phyloP scores from a whole-genome alignment of 73 alveolate genomes.

The Symbiodinium natans region DNA sequence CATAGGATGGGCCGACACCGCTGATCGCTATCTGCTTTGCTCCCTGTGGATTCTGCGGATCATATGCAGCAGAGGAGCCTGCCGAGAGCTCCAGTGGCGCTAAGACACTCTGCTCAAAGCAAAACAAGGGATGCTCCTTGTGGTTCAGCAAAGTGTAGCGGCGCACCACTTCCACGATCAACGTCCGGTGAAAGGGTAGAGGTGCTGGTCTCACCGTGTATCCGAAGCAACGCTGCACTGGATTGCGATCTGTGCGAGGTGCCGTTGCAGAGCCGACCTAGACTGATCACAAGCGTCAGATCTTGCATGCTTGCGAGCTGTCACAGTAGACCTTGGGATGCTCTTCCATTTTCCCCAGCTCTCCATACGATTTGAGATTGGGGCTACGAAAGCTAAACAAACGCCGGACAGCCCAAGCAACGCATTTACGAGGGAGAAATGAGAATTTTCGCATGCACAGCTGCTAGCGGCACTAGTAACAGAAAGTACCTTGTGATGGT shows the following conservation, averaged over 20 bases:
- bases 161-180: constrained; percentile 85
- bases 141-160: constrained; percentile 66
- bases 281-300: too few species aligned
- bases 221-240: constrained; percentile 93
- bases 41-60: constrained; percentile 61
- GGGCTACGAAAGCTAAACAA: too few species aligned
- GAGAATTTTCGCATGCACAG: too few species aligned
- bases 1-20: not conserved
- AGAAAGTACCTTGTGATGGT: too few species aligned
- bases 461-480: too few species aligned
- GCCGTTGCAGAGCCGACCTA: constrained; percentile 72
- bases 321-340: too few species aligned
- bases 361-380: too few species aligned
- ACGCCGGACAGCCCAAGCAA: too few species aligned
- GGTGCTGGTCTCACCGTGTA: constrained; percentile 86
- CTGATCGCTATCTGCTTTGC: constrained; percentile 49
- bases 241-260: constrained; percentile 54
- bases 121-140: constrained; percentile 64
- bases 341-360: too few species aligned
- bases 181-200: constrained; percentile 75
- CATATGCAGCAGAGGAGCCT: constrained; percentile 48
- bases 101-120: constrained; percentile 42
- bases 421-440: too few species aligned
- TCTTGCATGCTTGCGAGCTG: too few species aligned
- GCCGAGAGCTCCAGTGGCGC: constrained; percentile 43